A percentile compares a stretch with the other conserved stretches of the same genome.
Evolutionary conservation across 2,329 filamentous ascomycete species (phyloP).

Genomic region (Macroventuria anomochaeta): DNA sequence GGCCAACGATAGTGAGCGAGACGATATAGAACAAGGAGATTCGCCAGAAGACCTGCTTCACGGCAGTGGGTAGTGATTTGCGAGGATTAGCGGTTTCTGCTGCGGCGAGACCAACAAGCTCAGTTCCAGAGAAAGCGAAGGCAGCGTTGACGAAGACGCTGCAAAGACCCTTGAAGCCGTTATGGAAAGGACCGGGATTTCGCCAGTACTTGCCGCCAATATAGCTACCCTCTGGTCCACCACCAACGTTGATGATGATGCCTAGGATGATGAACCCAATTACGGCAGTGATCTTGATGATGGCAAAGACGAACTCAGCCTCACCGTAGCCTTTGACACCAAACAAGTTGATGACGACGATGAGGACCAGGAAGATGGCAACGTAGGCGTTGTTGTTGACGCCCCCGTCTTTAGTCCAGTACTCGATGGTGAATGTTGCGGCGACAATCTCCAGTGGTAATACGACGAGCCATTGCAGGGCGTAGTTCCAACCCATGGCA

Average conservation of each 20-base stretch:
- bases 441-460: conserved; percentile 87
- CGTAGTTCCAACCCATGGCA: conserved; percentile 95
- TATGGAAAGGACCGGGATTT: conserved; percentile 81
- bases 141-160: conserved; percentile 68
- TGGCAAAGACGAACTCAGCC: conserved; percentile 85
- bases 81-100: conserved; percentile 64
- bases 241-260: conserved; percentile 84
- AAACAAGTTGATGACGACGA: conserved; percentile 74
- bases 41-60: conserved; percentile 57
- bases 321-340: conserved; percentile 84
- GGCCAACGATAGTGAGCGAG: conserved; percentile 78
- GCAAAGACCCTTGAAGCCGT: conserved; percentile 70
- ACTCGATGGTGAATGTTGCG: conserved; percentile 81
- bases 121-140: conserved; percentile 68
- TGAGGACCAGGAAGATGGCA: conserved; percentile 76
- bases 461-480: conserved; percentile 84
- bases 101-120: conserved; percentile 66
- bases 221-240: conserved; percentile 67
- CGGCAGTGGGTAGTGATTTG: conserved; percentile 54
- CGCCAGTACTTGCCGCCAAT: conserved; percentile 81
- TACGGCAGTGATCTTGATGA: conserved; percentile 84
- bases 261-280: conserved; percentile 90
- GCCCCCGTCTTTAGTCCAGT: conserved; percentile 68
- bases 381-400: conserved; percentile 71
- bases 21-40: conserved; percentile 78